Base-by-base conservation (phyloP, 1,284 basidiomycete species). In the Pyrrhoderma noxium region DNA sequence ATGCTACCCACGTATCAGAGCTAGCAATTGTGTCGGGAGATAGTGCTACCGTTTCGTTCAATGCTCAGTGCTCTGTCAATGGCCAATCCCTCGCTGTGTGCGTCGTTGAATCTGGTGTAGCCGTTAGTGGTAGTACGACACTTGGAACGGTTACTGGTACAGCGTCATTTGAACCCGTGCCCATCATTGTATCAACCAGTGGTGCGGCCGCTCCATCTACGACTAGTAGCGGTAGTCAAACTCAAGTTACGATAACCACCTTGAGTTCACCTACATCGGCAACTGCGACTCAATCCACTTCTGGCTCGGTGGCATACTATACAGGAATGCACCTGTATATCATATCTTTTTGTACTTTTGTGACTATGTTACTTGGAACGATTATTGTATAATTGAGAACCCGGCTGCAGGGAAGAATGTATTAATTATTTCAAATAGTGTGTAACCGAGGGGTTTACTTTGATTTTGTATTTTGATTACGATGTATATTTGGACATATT, bases 1-100 rank as follows among this genome's bases (percentile, higher is more conserved):
- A 46, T 18, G 37, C 31, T 11, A 4, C 49, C 2, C 41, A 45
- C 11, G 16, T 51, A 7, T 51, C 49, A 1, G 49, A 44, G 19
- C 19, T 43, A 3, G 49, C 42, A 2, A 35, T 42, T 19, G 43
- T 34, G 3, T 11, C 41, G 2, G 25, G 27, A 7, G 34, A 23
- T 18, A 9, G 19, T n/a, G 8, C 27, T 14, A 19, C 49, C 3
- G 41, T 42, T 2, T 19, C 18, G 13, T 38, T 38, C 36, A 42
- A 44, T 5, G 49, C 23, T 3, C 19, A 45, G 19, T 51, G 49
- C 22, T 22, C 18, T 18, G 25, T 44, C 25, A 19, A 44, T 22
- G 35, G 11, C 23, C 38, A 31, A 18, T 38, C 34, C 2, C 18
- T 21, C 3, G 49, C 31, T 8, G 27, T 51, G 4, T 51, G 49